Evolutionary conservation across 1,139 yeast genomes (phyloP).

Genomic region (Pichia sp.): DNA sequence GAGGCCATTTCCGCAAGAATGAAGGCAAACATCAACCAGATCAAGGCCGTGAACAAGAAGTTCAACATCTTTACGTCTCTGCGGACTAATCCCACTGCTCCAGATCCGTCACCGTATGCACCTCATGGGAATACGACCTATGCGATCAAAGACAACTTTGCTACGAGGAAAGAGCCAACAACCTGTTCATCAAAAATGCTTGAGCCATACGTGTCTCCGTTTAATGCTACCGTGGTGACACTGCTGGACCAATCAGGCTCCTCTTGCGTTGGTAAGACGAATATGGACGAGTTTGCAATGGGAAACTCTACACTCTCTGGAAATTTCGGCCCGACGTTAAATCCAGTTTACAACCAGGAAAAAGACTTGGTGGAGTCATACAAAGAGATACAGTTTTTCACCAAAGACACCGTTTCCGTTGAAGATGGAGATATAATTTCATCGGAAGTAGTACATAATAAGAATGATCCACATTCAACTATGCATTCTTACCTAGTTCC

Average conservation of each 20-base stretch:
- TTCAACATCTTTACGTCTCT: conserved; percentile 37
- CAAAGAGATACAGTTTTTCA: conserved; percentile 25
- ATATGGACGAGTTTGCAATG: conserved; percentile 98
- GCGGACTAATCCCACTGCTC: conserved; percentile 17
- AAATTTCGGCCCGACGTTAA: conserved; percentile 59
- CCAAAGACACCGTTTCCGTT: conserved; percentile 11
- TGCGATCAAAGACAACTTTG: conserved; percentile 76
- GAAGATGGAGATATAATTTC: conserved; percentile 15
- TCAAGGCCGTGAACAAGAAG: conserved; percentile 20
- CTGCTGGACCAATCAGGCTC: conserved; percentile 53
- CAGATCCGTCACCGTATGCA: conserved; percentile 11
- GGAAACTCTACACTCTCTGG: conserved; percentile 68
- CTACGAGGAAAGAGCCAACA: conserved; percentile 53
- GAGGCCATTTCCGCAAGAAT: neutral
- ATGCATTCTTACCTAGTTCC: conserved; percentile 13
- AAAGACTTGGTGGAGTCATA: conserved; percentile 26
- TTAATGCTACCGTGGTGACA: conserved; percentile 67
- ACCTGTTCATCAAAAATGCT: conserved; percentile 74
- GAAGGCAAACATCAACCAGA: conserved; percentile 11
- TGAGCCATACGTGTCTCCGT: conserved; percentile 63
- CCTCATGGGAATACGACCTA: conserved; percentile 30
- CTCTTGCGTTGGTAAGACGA: conserved; percentile 73
- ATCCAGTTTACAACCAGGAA: conserved; percentile 50
- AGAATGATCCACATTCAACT: conserved; percentile 1
- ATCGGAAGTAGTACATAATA: conserved; percentile 12